These are phyloP conservation scores for Lachnellula suecica DNA, from an alignment of 2,329 filamentous ascomycete species.

Conservation along the genomic window DNA sequence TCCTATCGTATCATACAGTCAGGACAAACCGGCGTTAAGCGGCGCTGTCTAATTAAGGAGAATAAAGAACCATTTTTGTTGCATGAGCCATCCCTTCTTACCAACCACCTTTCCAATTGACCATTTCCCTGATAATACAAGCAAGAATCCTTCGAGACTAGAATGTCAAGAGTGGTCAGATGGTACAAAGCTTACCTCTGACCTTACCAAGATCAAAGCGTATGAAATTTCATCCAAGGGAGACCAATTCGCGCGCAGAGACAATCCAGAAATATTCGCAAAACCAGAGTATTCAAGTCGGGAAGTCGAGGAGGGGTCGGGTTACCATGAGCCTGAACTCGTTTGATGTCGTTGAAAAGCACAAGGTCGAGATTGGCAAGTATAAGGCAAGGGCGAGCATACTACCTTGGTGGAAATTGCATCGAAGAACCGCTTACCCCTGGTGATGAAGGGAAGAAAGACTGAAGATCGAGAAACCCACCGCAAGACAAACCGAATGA, in stretches of 20 bases:
- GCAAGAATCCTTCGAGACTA: slow-evolving; percentile 22
- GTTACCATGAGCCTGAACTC: neutral
- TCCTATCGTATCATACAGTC: slow-evolving; percentile 34
- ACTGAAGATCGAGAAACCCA: slow-evolving; percentile 47
- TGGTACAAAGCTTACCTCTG: slow-evolving; percentile 47
- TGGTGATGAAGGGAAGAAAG: slow-evolving; percentile 36
- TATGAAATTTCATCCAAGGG: neutral
- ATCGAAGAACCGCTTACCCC: slow-evolving; percentile 37
- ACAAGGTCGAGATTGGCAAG: neutral
- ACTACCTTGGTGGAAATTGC: slow-evolving; percentile 32
- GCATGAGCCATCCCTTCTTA: slow-evolving; percentile 29
- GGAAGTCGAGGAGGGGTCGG: neutral
- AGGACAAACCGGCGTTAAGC: slow-evolving; percentile 31
- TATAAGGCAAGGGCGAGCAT: slow-evolving; percentile 22
- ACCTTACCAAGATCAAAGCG: slow-evolving; percentile 44
- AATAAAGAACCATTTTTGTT: slow-evolving; percentile 28
- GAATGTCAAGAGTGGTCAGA: slow-evolving; percentile 31
- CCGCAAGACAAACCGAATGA: slow-evolving; percentile 38
- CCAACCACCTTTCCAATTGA: slow-evolving; percentile 17
- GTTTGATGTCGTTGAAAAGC: neutral
- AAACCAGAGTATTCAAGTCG: neutral
- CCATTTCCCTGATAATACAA: slow-evolving; percentile 33
- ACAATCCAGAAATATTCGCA: neutral
- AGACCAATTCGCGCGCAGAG: neutral
- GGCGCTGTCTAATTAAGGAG: slow-evolving; percentile 32